Conservation (phyloP, 2,329 filamentous ascomycete genomes). For the Knufia fluminis region DNA sequence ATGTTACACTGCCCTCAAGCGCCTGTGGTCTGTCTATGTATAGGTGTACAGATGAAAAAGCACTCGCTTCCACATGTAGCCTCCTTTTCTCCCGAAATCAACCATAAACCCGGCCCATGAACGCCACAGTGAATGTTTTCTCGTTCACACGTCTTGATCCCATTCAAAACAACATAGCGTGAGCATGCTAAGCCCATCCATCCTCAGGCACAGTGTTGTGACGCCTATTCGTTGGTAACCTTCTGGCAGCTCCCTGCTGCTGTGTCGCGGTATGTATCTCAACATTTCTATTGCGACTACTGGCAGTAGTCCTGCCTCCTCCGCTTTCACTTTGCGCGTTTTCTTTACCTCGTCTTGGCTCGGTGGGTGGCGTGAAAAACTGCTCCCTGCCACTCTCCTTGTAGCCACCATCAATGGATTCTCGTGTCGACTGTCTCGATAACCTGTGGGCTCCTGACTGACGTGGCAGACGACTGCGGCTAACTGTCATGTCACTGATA, state of each 20-base stretch:
- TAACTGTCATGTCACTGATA: slow-evolving; percentile 20
- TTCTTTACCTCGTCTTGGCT: slow-evolving; percentile 13
- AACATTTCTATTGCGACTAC: slow-evolving; percentile 1
- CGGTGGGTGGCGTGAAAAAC: slow-evolving; percentile 17
- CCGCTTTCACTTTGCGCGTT: slow-evolving; percentile 10
- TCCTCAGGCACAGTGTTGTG: slow-evolving; percentile 9
- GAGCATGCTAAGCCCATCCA: slow-evolving; percentile 6
- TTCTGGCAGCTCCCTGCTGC: background rate
- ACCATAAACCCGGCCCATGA: background rate
- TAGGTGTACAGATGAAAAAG: too few species aligned
- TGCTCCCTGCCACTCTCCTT: slow-evolving; percentile 13
- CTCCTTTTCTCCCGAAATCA: too few species aligned
- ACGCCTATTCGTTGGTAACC: background rate
- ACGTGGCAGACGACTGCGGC: slow-evolving; percentile 18
- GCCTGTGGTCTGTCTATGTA: too few species aligned
- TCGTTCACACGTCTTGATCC: background rate
- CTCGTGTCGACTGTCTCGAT: slow-evolving; percentile 21
- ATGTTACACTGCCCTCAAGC: too few species aligned
- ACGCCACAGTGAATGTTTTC: background rate
- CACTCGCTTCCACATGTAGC: too few species aligned
- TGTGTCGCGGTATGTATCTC: slow-evolving; percentile 6
- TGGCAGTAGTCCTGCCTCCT: background rate
- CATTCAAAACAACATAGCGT: background rate
- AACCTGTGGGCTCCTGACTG: slow-evolving; percentile 17
- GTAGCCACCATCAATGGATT: slow-evolving; percentile 16